Evolutionary conservation across 176 grass and related monocot species (phyloP).

Genomic region (Poa pratensis): DNA sequence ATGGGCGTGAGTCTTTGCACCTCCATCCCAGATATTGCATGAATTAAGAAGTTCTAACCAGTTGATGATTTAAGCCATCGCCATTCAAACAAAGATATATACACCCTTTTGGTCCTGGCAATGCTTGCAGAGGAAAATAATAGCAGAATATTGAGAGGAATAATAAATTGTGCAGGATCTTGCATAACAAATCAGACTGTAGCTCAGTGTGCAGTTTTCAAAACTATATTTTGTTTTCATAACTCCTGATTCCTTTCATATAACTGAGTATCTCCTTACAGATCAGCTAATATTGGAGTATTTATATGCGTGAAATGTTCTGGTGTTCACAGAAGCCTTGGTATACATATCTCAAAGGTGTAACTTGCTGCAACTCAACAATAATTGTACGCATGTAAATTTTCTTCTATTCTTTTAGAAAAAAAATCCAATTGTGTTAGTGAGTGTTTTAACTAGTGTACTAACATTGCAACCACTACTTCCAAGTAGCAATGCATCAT

Average conservation of each 20-base stretch:
- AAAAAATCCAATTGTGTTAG: not conserved
- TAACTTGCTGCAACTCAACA: slow-evolving; percentile 5
- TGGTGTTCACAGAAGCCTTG: slow-evolving; percentile 78
- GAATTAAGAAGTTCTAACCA: not conserved
- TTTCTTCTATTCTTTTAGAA: not conserved
- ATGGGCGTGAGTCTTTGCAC: slow-evolving; percentile 73
- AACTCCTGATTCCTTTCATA: not conserved
- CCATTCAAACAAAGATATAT: not conserved
- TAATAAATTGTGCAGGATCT: not conserved
- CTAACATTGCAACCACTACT: not conserved
- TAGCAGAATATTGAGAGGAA: not conserved
- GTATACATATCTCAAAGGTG: slow-evolving; percentile 83
- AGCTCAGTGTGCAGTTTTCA: not conserved
- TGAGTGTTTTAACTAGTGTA: not conserved
- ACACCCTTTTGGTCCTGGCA: not conserved
- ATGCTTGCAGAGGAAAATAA: not conserved
- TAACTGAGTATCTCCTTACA: slow-evolving; percentile 30
- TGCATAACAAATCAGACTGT: not conserved
- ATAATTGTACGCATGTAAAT: slow-evolving; percentile 14
- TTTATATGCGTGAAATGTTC: slow-evolving; percentile 85
- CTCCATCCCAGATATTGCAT: not conserved
- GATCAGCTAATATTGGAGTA: slow-evolving; percentile 74
- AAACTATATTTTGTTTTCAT: not conserved
- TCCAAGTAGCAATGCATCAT: not conserved
- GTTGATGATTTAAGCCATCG: not conserved